Conservation (phyloP, 176 grass and related monocot genomes). For the Elymus sibiricus region DNA sequence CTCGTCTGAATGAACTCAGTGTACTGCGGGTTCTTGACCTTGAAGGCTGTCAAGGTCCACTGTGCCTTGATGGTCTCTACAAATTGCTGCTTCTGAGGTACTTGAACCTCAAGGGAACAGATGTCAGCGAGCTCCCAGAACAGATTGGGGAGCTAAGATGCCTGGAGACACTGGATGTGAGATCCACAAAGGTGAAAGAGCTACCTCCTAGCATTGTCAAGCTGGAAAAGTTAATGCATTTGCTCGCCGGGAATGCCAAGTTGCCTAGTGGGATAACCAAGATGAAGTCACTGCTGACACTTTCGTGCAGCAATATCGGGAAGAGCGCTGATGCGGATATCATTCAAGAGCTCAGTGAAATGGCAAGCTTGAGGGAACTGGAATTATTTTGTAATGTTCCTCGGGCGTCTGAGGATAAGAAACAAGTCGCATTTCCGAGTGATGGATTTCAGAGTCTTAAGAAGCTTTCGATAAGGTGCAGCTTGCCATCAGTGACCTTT, state of each 20-base stretch:
- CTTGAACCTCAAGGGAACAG: conserved; percentile 40
- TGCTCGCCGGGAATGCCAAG: conserved; percentile 16
- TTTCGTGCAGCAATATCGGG: background rate
- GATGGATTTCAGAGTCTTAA: conserved; percentile 19
- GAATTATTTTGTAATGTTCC: conserved; percentile 29
- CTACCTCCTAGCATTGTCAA: conserved; percentile 27
- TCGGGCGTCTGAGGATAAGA: background rate
- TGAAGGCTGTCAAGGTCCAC: conserved; percentile 19
- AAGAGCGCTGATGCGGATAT: background rate
- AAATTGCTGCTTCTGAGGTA: conserved; percentile 39
- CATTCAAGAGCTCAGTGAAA: conserved; percentile 2
- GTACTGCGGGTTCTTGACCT: conserved; percentile 44
- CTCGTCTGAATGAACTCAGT: conserved; percentile 13
- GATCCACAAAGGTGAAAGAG: conserved; percentile 34
- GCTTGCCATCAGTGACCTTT: conserved; percentile 15
- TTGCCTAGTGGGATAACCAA: conserved; percentile 4
- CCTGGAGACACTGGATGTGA: conserved; percentile 46
- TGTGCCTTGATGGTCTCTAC: conserved; percentile 26
- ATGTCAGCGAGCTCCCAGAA: conserved; percentile 6
- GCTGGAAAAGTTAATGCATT: conserved; percentile 15
- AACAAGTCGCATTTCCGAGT: background rate
- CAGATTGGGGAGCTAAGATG: conserved; percentile 38
- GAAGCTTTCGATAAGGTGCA: conserved; percentile 7
- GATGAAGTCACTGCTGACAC: conserved; percentile 10
- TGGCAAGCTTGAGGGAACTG: conserved; percentile 10